Conservation (phyloP, 2,329 filamentous ascomycete species). For the Curvularia eragrostidis region DNA sequence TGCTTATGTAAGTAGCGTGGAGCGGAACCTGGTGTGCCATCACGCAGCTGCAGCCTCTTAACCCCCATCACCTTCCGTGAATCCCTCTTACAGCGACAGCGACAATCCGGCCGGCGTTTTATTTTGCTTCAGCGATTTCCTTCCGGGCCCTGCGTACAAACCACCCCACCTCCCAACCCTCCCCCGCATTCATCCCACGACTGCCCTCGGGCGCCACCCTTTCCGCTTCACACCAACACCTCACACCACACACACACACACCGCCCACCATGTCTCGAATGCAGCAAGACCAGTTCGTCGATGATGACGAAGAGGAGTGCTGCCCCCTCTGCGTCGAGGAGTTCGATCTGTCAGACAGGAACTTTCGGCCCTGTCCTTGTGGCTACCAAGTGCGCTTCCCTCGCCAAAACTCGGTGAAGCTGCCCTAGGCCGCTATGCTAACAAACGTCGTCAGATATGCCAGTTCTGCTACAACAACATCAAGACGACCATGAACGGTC, state of each 20-base stretch:
- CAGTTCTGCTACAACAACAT: constrained; percentile 99
- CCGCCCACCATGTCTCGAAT: constrained; percentile 55
- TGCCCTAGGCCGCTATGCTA: constrained; percentile 28
- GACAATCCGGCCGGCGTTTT: constrained; percentile 43
- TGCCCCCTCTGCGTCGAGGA: constrained; percentile 99
- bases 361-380: constrained; percentile 95
- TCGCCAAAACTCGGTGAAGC: constrained; percentile 25
- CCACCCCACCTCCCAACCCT: constrained; percentile 11
- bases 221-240: constrained; percentile 20
- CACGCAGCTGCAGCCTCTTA: constrained; percentile 33
- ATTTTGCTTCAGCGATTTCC: constrained; percentile 30
- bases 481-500: constrained; percentile 95
- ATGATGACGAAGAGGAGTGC: constrained; percentile 59
- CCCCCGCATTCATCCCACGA: constrained; percentile 15
- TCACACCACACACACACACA: constrained; percentile 7
- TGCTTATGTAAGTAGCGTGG: constrained; percentile 24
- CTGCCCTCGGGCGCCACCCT: constrained; percentile 37
- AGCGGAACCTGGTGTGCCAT: constrained; percentile 24
- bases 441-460: constrained; percentile 69
- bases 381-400: constrained; percentile 84
- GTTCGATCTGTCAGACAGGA: constrained; percentile 96
- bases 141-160: constrained; percentile 15
- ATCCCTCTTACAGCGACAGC: constrained; percentile 27
- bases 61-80: constrained; percentile 30
- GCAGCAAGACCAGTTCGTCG: constrained; percentile 61